Evolutionary conservation across 1,284 basidiomycete genomes (phyloP), one percentile per base, ranked within the genome.

Genomic region (Ceratorhiza oryzae-sativae): DNA sequence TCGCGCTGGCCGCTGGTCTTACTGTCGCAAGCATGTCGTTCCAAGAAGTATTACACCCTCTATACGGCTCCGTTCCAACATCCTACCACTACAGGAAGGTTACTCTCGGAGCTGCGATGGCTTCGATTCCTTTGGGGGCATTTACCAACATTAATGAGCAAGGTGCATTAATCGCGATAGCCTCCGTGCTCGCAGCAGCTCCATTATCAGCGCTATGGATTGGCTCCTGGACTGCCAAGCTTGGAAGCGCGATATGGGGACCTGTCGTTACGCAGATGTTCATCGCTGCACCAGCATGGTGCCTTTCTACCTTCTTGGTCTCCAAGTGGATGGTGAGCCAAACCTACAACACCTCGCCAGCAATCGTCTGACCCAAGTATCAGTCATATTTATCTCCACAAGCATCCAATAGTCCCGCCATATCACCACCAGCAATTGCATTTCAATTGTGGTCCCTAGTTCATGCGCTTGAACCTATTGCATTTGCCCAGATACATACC

Each of bases 131-230:
- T 80, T 71, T 77, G 83, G 68, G 77, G 79, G 3, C 82, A 83
- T n/a, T 79, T 76, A 13, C 73, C 80, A 30, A 75, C 76, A 42
- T 77, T 78, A 71, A 72, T 75, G 36, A 79, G 81, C 39, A 71
- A 56, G 45, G 60, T 23, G 53, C 55, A 25, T 45, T 71, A 82
- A 58, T 75, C 86, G 12, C 79, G 49, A 80, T 85, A 13, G 86
- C 84, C 20, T 68, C 82, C 1, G 77, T 86, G 34, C 78, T 90
- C n/a, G 82, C 84, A 71, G 77, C 83, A 39, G 83, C 89, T 48
- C 89, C 91, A 0, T 83, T 86, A 74, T 82, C 86, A 13, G 85
- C 86, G 10, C 90, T 90, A 75, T 90, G 86, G 84, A 79, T 85
- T 27, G 84, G 87, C 27, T 84, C 85, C 23, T 85, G 83, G 79